Evolutionary conservation across 106 monocot species (phyloP), one percentile per base, ranked within the genome.

Genomic region (Hemerocallis citrina): DNA sequence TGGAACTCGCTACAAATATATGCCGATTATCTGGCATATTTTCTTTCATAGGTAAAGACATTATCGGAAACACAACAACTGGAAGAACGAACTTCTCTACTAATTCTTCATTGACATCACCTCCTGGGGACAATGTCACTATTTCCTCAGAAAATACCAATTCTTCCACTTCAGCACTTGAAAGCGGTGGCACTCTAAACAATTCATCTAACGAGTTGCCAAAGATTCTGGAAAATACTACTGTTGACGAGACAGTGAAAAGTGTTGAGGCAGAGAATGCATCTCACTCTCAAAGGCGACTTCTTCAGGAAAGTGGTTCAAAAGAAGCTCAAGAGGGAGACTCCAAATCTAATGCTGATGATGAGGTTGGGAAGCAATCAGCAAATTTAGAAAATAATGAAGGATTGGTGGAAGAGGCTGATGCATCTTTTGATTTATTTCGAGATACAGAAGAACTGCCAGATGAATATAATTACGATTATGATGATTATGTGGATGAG

Each of bases 391-490:
- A 88, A 70, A 98, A 98, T 63, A 39, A 77, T 29, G 77, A 68
- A 63, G 57, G 13, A 54, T 61, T 98, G 37, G 88, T 82, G 54
- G 85, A 70, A 10, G 88, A 79, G 42, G 92, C 92, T 56, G 84
- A 88, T 77, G 58, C 77, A 23, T 98, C 98, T 57, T 98, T 98
- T 85, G 88, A 98, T 74, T 52, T 98, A 41, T 88, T 98, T 36
- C 67, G 92, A 16, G 75, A 85, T 46, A 55, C 47, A 19, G 84
- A 96, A 64, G 88, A 92, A 34, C 43, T 98, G 40, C 70, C 66
- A 68, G 92, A 98, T 73, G 92, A 98, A 47, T 98, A 98, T 68
- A 74, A 73, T 67, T 98, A 98, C 67, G 98, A 98, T 64, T 98
- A 98, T 74, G 98, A 98, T 78, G 98, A 98, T 67, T 82, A 92